Percentiles rank a stretch among this genome's conserved stretches.
Conservation (phyloP, 768 basidiomycete genomes). For the Leccinum pellstonianum region DNA sequence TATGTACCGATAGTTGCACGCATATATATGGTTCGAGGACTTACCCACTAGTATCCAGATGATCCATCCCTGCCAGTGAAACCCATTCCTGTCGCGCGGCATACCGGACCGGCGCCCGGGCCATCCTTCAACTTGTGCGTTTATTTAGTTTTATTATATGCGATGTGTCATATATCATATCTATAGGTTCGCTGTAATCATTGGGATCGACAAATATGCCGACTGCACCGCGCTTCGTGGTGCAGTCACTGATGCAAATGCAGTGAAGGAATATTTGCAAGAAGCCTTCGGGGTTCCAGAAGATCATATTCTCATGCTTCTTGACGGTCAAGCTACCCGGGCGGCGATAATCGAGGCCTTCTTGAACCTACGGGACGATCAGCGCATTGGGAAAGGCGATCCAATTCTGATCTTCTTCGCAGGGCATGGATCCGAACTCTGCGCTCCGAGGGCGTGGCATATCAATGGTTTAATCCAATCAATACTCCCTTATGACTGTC, state of each 20-base stretch:
- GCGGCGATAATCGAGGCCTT: constrained; percentile 32
- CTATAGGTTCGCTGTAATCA: constrained; percentile 37
- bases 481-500: constrained; percentile 36
- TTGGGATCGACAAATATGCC: constrained; percentile 43
- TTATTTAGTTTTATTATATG: too few relatives aligned
- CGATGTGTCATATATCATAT: not conserved
- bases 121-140: not conserved
- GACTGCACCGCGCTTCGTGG: constrained; percentile 31
- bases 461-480: constrained; percentile 25
- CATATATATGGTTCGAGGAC: not conserved
- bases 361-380: constrained; percentile 24
- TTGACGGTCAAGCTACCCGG: constrained; percentile 38
- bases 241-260: constrained; percentile 41
- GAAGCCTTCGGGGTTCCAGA: constrained; percentile 24
- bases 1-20: not conserved
- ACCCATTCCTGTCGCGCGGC: not conserved
- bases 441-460: constrained; percentile 29
- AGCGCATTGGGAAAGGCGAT: constrained; percentile 26
- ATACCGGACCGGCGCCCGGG: not conserved
- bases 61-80: not conserved
- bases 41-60: not conserved
- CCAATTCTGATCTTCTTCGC: constrained; percentile 45
- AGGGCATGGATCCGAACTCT: constrained; percentile 41
- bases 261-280: constrained; percentile 35
- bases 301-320: constrained; percentile 37